A percentile compares a stretch with the other conserved stretches of the same genome.
These are phyloP conservation scores for Candida vaughaniae DNA, from an alignment of 805 yeast species.

Conservation along the genomic window DNA sequence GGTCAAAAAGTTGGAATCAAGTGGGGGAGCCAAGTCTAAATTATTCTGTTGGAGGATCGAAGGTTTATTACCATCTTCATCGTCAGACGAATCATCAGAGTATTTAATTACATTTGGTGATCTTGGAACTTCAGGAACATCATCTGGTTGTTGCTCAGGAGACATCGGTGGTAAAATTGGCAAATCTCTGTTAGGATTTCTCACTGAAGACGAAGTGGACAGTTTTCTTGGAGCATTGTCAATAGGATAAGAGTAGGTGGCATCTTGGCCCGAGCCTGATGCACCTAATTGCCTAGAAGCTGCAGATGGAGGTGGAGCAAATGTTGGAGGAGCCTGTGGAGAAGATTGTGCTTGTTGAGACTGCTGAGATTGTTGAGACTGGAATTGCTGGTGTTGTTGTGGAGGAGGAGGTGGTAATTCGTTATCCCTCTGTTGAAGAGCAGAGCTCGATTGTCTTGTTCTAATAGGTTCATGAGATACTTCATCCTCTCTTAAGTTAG, in stretches of 20 bases:
- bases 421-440: too few relatives aligned
- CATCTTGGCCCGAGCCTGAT: not conserved
- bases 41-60: conserved; percentile 36
- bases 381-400: too few relatives aligned
- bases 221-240: conserved; percentile 2
- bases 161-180: conserved; percentile 12
- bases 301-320: not conserved
- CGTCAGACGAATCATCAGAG: conserved; percentile 29
- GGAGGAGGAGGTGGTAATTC: not conserved
- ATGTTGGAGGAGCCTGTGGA: not conserved
- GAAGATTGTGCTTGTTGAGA: not conserved
- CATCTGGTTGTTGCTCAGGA: conserved; percentile 5
- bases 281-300: not conserved
- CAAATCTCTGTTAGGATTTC: conserved; percentile 9
- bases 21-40: conserved; percentile 19
- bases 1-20: conserved; percentile 4
- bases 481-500: conserved; percentile 13
- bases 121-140: conserved; percentile 13
- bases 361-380: not conserved
- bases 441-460: not conserved
- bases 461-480: conserved; percentile 2
- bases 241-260: conserved; percentile 2
- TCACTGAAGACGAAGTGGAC: not conserved
- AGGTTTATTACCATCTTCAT: conserved; percentile 26
- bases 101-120: conserved; percentile 39